Evolutionary conservation across 2,329 filamentous ascomycete species (phyloP).

Genomic region (Coniella vitis): DNA sequence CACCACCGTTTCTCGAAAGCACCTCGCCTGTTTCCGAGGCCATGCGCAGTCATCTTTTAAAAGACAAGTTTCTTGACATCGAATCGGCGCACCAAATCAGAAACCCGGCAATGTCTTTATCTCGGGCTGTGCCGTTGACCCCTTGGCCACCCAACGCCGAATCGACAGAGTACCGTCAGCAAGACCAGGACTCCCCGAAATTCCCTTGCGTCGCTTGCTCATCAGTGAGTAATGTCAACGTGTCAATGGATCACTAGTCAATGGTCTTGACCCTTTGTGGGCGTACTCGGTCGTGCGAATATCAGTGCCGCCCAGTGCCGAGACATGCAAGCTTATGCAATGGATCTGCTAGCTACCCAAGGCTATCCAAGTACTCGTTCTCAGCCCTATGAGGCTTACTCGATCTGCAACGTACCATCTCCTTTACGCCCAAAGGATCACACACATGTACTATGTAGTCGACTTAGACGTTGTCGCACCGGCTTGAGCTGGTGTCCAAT

Average conservation of each 20-base stretch:
- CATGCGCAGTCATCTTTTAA: constrained; percentile 1
- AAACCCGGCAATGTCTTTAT: background rate
- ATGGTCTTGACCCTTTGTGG: background rate
- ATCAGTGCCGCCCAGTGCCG: too few species aligned
- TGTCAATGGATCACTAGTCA: background rate
- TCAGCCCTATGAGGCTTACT: constrained; percentile 15
- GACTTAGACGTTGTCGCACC: background rate
- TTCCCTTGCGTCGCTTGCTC: background rate
- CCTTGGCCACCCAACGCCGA: constrained; percentile 1
- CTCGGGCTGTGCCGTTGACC: background rate
- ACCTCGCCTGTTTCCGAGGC: constrained; percentile 7
- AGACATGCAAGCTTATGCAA: constrained; percentile 9
- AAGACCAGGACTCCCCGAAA: background rate
- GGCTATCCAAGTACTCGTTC: constrained; percentile 2
- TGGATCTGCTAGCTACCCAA: constrained; percentile 6
- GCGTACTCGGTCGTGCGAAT: constrained; percentile 2
- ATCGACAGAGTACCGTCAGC: background rate
- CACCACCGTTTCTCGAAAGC: too few species aligned
- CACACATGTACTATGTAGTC: background rate
- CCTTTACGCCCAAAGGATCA: constrained; percentile 1
- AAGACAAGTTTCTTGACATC: background rate
- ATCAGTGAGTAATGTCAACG: background rate
- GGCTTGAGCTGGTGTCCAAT: background rate
- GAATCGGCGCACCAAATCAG: background rate
- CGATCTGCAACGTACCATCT: background rate